Conservation (phyloP, 345 rosid species). For the Kernera saxatilis region DNA sequence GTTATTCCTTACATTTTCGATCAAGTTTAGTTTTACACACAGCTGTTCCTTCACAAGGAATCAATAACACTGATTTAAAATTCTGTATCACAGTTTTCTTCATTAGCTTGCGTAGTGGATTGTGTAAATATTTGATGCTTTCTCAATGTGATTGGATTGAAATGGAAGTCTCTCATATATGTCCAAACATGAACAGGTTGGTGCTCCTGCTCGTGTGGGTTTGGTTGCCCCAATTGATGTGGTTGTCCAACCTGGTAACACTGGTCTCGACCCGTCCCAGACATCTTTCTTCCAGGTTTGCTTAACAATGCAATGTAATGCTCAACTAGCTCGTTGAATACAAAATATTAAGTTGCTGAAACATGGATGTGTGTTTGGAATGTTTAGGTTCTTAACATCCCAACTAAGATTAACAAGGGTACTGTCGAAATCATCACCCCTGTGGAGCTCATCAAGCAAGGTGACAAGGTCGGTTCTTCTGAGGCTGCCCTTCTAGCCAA, state of each 20-base stretch:
- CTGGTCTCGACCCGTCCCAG: conserved; percentile 97
- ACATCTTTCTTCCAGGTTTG: conserved; percentile 94
- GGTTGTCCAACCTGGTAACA: conserved; percentile 95
- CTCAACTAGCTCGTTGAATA: background rate
- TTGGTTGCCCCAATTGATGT: conserved; percentile 94
- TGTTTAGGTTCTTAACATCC: conserved; percentile 63
- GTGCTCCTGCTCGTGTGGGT: conserved; percentile 99
- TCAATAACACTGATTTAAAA: background rate
- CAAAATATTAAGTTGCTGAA: background rate
- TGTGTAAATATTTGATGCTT: background rate
- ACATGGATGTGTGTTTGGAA: background rate
- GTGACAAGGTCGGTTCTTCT: conserved; percentile 79
- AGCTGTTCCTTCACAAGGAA: background rate
- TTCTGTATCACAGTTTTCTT: background rate
- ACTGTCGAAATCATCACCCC: conserved; percentile 82
- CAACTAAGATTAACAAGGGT: conserved; percentile 85
- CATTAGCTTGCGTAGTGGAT: background rate
- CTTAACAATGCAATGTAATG: background rate
- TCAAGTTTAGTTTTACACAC: background rate
- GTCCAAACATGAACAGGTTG: conserved; percentile 50
- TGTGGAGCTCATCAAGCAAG: conserved; percentile 73
- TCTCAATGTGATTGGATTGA: background rate
- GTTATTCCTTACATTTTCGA: background rate
- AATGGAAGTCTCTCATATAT: background rate
- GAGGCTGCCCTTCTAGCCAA: conserved; percentile 76